Conservation (phyloP, 257 asterid genomes). For the Cinchona pubescens region DNA sequence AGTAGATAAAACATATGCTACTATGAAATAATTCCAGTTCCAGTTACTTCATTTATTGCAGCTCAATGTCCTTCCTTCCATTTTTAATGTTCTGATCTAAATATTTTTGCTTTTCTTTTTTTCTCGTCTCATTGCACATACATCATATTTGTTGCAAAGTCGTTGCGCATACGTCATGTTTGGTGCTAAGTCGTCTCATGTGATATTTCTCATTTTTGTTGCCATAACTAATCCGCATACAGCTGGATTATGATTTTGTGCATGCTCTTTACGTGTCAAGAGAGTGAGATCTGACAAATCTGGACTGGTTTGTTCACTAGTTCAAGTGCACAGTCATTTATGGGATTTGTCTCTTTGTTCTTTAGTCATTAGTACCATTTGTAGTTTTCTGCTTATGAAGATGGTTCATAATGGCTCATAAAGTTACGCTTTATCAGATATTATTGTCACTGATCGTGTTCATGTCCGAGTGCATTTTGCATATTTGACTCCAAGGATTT, state of each 20-base stretch:
- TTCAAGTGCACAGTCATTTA: neutral
- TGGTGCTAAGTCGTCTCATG: neutral
- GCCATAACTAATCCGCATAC: neutral
- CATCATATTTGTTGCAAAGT: neutral
- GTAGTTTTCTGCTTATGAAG: neutral
- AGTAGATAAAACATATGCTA: neutral
- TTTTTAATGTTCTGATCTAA: neutral
- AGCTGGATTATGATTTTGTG: neutral
- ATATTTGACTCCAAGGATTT: neutral
- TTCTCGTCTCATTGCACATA: neutral
- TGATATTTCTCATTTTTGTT: neutral
- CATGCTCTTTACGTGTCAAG: constrained; percentile 7
- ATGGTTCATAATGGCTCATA: neutral
- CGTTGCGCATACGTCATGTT: neutral
- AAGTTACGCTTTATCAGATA: neutral
- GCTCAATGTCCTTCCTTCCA: no score
- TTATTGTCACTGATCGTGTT: neutral
- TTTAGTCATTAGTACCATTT: neutral
- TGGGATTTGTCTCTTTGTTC: neutral
- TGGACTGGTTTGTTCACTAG: neutral
- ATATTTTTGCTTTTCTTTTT: neutral
- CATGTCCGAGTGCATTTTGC: neutral
- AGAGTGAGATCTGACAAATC: neutral
- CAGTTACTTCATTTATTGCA: neutral
- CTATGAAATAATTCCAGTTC: neutral